phyloP scores from a whole-genome alignment of 192 early-diverging fungal species.

The Radiomyces spectabilis region DNA sequence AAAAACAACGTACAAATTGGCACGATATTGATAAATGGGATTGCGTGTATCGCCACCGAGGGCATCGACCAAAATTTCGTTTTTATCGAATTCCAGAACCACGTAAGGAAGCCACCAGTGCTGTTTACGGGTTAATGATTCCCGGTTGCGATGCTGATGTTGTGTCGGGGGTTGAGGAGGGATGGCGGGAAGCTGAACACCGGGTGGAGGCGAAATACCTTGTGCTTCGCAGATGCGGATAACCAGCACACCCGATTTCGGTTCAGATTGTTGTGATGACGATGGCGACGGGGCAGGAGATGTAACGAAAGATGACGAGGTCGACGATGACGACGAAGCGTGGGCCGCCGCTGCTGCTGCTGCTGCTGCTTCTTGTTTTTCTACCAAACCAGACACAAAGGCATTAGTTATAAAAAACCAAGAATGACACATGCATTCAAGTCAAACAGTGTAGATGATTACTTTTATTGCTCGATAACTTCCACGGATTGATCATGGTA shows the following conservation, averaged over 20 bases:
- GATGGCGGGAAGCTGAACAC: constrained; percentile 43
- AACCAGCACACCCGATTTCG: constrained; percentile 59
- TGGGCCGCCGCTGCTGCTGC: neutral
- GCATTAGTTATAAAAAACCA: neutral
- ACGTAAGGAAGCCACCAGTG: constrained; percentile 72
- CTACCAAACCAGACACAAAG: neutral
- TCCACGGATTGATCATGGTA: constrained; percentile 31
- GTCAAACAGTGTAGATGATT: too few relatives aligned
- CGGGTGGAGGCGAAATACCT: constrained; percentile 62
- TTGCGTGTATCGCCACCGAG: constrained; percentile 69
- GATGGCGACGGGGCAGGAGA: constrained; percentile 9
- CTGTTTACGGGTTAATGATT: constrained; percentile 44
- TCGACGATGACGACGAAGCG: neutral
- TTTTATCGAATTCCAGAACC: constrained; percentile 93
- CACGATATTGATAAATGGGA: constrained; percentile 71
- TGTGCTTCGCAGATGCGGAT: constrained; percentile 80
- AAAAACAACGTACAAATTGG: constrained; percentile 77
- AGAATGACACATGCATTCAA: neutral
- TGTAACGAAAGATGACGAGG: constrained; percentile 4
- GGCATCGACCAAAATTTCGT: constrained; percentile 81
- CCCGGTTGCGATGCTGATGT: constrained; percentile 42
- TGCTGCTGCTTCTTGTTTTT: constrained; percentile 13
- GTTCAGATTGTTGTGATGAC: constrained; percentile 7
- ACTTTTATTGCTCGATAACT: constrained; percentile 29
- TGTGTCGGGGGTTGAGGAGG: constrained; percentile 45